Evolutionary conservation across 345 rosid species (phyloP).

Genomic region (Passiflora organensis): DNA sequence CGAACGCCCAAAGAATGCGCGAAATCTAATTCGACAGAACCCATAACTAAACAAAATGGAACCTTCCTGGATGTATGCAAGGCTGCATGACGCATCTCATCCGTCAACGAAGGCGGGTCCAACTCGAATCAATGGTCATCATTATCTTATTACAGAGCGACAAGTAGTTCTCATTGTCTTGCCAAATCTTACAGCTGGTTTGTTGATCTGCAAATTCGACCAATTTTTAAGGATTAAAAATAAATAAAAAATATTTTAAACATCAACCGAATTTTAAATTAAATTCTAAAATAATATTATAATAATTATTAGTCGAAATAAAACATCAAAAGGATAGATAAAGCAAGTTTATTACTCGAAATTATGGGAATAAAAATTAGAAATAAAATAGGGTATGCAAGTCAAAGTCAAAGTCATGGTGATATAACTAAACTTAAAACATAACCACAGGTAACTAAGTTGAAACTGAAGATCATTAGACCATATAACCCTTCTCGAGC

Average conservation of each 20-base stretch:
- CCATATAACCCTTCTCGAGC: constrained; percentile 63
- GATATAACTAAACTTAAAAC: not conserved
- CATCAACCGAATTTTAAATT: not conserved
- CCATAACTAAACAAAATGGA: too few species aligned
- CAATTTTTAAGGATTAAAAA: not conserved
- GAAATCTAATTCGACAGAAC: not conserved
- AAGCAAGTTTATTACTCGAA: not conserved
- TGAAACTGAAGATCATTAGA: constrained; percentile 19
- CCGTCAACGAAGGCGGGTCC: too few species aligned
- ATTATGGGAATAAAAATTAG: not conserved
- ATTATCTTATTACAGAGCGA: too few species aligned
- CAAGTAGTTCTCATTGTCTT: too few species aligned
- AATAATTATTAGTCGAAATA: not conserved
- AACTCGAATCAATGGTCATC: too few species aligned
- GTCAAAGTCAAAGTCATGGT: not conserved
- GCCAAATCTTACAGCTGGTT: too few species aligned
- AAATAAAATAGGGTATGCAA: not conserved
- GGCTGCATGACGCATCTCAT: too few species aligned
- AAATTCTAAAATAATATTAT: too few species aligned
- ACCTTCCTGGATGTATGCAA: too few species aligned
- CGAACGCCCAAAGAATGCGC: not conserved
- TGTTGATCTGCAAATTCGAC: not conserved
- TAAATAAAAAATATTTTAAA: too few species aligned
- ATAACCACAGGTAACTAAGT: not conserved
- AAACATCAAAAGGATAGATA: not conserved